phyloP scores from a whole-genome alignment of 441 rosid species.

The Erysimum pusillum region DNA sequence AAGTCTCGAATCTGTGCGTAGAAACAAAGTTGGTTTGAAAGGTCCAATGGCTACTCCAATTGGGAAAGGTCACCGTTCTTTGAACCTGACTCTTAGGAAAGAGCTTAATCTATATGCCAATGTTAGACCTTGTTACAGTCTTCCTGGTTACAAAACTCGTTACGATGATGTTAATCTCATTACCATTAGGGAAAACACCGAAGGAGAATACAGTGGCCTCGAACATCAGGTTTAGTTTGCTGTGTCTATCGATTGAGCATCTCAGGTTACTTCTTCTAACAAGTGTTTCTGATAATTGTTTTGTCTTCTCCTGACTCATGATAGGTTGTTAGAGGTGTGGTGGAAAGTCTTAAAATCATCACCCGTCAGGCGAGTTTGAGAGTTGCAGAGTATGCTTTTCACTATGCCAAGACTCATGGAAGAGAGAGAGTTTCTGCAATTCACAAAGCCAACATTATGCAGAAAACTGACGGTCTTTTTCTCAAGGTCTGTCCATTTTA shows the following conservation, averaged over 20 bases:
- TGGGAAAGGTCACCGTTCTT: constrained; percentile 98
- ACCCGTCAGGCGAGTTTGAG: constrained; percentile 97
- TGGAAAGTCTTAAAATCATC: constrained; percentile 96
- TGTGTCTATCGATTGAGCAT: constrained; percentile 4
- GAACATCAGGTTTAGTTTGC: constrained; percentile 87
- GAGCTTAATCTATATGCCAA: constrained; percentile 96
- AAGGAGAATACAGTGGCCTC: constrained; percentile 99
- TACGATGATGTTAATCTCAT: constrained; percentile 92
- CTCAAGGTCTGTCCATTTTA: constrained; percentile 66
- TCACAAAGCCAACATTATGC: constrained; percentile 99
- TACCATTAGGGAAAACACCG: constrained; percentile 97
- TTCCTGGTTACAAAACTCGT: constrained; percentile 93
- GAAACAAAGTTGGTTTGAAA: constrained; percentile 86
- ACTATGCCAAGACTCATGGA: constrained; percentile 92
- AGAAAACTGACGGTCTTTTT: constrained; percentile 97
- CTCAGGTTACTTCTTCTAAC: neutral
- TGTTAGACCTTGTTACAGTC: constrained; percentile 98
- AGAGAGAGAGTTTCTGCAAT: constrained; percentile 95
- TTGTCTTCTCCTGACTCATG: constrained; percentile 28
- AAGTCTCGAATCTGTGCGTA: constrained; percentile 90
- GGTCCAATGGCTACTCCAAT: constrained; percentile 99
- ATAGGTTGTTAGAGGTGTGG: constrained; percentile 99
- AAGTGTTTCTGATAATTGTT: neutral
- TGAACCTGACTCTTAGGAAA: constrained; percentile 94
- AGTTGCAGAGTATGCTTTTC: constrained; percentile 98